Conservation (phyloP, 495 filamentous ascomycete species). For the Aspergillus diversus region DNA sequence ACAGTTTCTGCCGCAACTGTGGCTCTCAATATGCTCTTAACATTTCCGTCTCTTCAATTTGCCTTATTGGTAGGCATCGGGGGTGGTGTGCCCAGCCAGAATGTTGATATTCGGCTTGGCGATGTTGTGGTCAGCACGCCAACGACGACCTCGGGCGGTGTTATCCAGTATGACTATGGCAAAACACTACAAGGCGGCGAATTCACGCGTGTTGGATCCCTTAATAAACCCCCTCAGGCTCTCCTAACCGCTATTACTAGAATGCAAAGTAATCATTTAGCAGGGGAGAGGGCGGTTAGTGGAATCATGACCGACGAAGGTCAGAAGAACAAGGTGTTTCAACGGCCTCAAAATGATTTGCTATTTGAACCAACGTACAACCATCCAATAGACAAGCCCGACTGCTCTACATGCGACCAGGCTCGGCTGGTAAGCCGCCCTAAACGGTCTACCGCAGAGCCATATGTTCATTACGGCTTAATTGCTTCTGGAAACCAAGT, state of each 20-base stretch:
- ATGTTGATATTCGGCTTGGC: slow-evolving; percentile 4
- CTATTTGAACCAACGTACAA: not conserved
- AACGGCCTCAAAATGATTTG: too few relatives aligned
- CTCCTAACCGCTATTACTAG: not conserved
- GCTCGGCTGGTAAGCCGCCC: not conserved
- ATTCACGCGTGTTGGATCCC: not conserved
- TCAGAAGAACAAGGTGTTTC: too few relatives aligned
- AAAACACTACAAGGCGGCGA: not conserved
- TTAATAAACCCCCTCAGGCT: not conserved
- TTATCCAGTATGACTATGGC: not conserved
- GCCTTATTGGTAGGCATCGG: not conserved
- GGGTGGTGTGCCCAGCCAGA: not conserved
- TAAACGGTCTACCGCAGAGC: not conserved
- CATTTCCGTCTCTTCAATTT: not conserved
- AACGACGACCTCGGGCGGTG: not conserved
- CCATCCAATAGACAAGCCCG: not conserved
- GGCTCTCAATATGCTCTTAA: not conserved
- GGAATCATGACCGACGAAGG: not conserved
- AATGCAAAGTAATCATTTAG: not conserved
- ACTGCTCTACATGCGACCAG: not conserved
- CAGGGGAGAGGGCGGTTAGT: not conserved
- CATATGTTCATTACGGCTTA: slow-evolving; percentile 8
- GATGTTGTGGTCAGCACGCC: slow-evolving; percentile 2
- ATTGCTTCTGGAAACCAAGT: slow-evolving; percentile 9
- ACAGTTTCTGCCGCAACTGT: not conserved